Evolutionary conservation across 371 early-diverging fungal genomes (phyloP).

Genomic region (Chytridium lagenaria): DNA sequence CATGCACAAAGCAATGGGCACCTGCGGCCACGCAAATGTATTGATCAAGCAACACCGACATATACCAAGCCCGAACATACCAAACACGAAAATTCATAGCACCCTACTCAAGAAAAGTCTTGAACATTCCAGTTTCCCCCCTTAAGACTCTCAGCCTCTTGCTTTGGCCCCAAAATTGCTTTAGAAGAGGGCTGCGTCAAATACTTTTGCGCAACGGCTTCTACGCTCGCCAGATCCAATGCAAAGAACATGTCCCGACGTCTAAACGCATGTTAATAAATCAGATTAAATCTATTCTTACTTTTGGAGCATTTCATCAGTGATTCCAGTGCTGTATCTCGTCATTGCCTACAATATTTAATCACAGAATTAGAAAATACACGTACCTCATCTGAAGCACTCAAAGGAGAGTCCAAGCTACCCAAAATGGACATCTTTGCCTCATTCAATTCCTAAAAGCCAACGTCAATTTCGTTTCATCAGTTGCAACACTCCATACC

Average conservation of each 20-base stretch:
- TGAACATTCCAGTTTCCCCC: background rate
- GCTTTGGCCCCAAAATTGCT: slow-evolving; percentile 31
- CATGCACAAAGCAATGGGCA: no score
- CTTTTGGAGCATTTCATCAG: slow-evolving; percentile 86
- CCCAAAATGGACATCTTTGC: slow-evolving; percentile 92
- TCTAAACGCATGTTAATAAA: slow-evolving; percentile 44
- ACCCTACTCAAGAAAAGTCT: no score
- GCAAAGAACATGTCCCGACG: slow-evolving; percentile 78
- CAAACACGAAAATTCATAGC: no score
- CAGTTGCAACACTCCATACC: no score
- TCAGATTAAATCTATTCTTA: slow-evolving; percentile 40
- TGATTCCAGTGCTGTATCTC: slow-evolving; percentile 75
- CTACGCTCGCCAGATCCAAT: slow-evolving; percentile 73
- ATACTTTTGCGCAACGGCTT: slow-evolving; percentile 74
- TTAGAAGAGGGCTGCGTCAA: slow-evolving; percentile 41
- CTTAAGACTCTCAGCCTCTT: slow-evolving; percentile 14
- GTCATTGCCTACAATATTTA: slow-evolving; percentile 63
- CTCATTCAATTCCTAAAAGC: slow-evolving; percentile 73
- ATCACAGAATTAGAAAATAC: slow-evolving; percentile 1
- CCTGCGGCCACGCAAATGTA: no score
- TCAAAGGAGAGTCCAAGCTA: slow-evolving; percentile 81
- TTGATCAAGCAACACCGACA: no score
- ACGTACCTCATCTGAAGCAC: slow-evolving; percentile 75
- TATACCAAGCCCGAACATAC: no score
- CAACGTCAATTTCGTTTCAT: slow-evolving; percentile 34